Percentiles rank a stretch among this genome's conserved stretches.
Conservation (phyloP, 495 filamentous ascomycete species). For the Neurospora sp. region DNA sequence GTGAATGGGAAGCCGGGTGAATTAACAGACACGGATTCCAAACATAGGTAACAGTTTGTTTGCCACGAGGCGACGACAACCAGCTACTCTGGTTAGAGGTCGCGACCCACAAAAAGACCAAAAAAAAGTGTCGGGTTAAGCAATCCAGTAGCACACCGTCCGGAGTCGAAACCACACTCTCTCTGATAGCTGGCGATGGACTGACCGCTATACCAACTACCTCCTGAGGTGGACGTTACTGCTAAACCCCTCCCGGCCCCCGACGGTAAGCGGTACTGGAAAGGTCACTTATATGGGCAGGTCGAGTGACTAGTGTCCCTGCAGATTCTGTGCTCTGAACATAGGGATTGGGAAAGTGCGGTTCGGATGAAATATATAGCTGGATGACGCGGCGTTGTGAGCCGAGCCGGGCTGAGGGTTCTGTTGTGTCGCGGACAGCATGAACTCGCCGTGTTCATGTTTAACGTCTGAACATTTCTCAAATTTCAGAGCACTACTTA, state of each 20-base stretch:
- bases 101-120: not conserved
- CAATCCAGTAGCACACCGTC: not conserved
- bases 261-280: not conserved
- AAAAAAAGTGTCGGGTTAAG: not conserved
- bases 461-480: not conserved
- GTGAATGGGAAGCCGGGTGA: too few species aligned
- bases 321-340: not conserved
- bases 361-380: not conserved
- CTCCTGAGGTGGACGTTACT: not conserved
- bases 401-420: not conserved
- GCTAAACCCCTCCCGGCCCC: not conserved
- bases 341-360: not conserved
- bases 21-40: too few species aligned
- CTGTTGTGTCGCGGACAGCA: not conserved
- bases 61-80: not conserved
- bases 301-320: not conserved
- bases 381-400: not conserved
- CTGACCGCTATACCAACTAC: not conserved
- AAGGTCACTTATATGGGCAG: not conserved
- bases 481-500: not conserved
- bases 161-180: not conserved
- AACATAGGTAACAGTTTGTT: too few species aligned
- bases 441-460: not conserved
- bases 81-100: not conserved
- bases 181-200: not conserved